Conservation (phyloP, 1,284 basidiomycete species). For the Coniferiporia sulphurascens region DNA sequence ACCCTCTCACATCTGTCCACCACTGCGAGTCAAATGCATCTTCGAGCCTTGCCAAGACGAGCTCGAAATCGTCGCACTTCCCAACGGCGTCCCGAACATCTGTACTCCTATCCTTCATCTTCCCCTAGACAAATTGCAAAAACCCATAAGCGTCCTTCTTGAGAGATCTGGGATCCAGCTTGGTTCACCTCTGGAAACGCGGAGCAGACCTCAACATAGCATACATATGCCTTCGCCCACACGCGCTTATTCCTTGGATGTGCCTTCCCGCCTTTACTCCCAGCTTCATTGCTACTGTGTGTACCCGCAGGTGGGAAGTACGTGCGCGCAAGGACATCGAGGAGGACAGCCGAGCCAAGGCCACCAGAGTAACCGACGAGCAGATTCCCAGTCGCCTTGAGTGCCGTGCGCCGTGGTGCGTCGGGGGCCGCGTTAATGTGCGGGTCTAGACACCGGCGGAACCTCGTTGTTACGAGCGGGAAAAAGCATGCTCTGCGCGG, state of each 20-base stretch:
- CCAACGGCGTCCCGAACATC: slow-evolving; percentile 44
- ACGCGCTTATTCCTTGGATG: slow-evolving; percentile 61
- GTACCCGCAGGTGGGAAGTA: slow-evolving; percentile 42
- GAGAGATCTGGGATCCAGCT: neutral
- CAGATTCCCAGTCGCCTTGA: slow-evolving; percentile 64
- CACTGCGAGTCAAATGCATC: slow-evolving; percentile 66
- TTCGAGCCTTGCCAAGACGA: slow-evolving; percentile 59
- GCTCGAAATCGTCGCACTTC: slow-evolving; percentile 48
- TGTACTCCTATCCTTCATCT: slow-evolving; percentile 53
- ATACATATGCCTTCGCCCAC: slow-evolving; percentile 58
- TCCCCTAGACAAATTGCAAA: slow-evolving; percentile 16
- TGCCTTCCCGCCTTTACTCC: slow-evolving; percentile 48
- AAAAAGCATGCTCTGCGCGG: slow-evolving; percentile 59
- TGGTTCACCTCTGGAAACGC: slow-evolving; percentile 57
- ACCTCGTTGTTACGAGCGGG: slow-evolving; percentile 55
- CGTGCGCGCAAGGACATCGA: slow-evolving; percentile 61
- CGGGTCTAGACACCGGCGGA: slow-evolving; percentile 62
- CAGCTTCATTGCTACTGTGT: slow-evolving; percentile 20
- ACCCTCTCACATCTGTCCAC: slow-evolving; percentile 49
- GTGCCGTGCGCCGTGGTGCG: slow-evolving; percentile 42
- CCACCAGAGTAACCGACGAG: slow-evolving; percentile 71
- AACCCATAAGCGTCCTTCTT: neutral
- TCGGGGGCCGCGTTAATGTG: slow-evolving; percentile 49
- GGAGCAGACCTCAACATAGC: slow-evolving; percentile 64
- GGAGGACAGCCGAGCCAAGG: slow-evolving; percentile 62